phyloP scores from a whole-genome alignment of 2,329 filamentous ascomycete genomes.

The Fusarium brevicatenulatum region DNA sequence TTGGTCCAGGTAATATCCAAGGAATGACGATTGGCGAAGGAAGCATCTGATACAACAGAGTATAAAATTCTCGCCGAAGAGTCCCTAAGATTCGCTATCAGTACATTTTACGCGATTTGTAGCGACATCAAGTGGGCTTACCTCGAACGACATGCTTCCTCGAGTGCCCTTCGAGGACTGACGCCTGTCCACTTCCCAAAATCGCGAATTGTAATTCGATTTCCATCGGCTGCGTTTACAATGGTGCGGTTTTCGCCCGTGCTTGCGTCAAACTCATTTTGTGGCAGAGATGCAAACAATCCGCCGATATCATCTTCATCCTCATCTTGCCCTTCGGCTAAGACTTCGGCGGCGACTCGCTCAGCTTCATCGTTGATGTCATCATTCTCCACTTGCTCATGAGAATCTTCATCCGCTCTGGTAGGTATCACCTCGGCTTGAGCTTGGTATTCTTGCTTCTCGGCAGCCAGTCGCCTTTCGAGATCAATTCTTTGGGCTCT shows the following conservation, averaged over 20 bases:
- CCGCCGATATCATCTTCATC: conserved; percentile 62
- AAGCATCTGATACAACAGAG: conserved; percentile 74
- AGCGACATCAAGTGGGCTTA: conserved; percentile 47
- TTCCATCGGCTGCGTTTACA: conserved; percentile 62
- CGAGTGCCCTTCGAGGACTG: conserved; percentile 78
- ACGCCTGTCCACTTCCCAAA: conserved; percentile 87
- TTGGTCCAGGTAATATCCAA: conserved; percentile 84
- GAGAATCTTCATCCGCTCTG: conserved; percentile 37
- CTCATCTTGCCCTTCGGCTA: conserved; percentile 59
- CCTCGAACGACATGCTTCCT: conserved; percentile 89
- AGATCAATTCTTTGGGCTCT: conserved; percentile 66
- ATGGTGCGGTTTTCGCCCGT: conserved; percentile 69
- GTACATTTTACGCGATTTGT: not conserved
- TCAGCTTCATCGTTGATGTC: conserved; percentile 67
- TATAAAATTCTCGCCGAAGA: conserved; percentile 73
- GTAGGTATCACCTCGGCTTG: conserved; percentile 33
- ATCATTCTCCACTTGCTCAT: conserved; percentile 50
- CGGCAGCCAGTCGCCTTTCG: conserved; percentile 68
- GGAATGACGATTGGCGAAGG: conserved; percentile 80
- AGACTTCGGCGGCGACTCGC: conserved; percentile 66
- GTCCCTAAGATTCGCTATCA: conserved; percentile 64
- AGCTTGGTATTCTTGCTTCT: conserved; percentile 51
- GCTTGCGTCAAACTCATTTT: conserved; percentile 66
- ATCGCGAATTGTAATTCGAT: conserved; percentile 74
- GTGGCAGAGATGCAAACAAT: conserved; percentile 69